Evolutionary conservation across 2,329 filamentous ascomycete species (phyloP), one percentile per base, ranked within the genome.

Genomic region (Fusarium temperatum): DNA sequence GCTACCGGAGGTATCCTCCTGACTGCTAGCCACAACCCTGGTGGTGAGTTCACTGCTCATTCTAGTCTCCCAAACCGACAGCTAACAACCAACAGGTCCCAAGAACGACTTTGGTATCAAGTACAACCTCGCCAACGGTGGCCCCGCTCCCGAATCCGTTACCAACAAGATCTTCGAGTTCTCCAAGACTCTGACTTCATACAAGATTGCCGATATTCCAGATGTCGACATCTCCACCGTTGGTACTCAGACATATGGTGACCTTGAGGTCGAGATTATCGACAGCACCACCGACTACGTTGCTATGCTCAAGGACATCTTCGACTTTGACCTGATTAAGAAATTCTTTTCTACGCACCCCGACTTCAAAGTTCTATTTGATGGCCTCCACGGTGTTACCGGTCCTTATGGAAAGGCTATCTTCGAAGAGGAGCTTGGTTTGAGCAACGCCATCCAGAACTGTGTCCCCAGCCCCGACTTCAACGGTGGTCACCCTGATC

Each of bases 91-190:
- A 7, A 48, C 78, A 97, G 94, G 95, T 58, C 96, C 96, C 72
- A 93, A 90, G 78, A 93, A 96, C 82, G 96, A 99, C 85, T 99
- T 99, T 80, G 96, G 96, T 78, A 99, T 99, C 91, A 99, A 99
- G 88, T 99, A 99, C 90, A 99, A 99, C 89, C 89, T 99, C 68
- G 88, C 94, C 83, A 98, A 99, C 81, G 96, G 96, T 79, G 96
- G 95, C 64, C 96, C 96, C 48, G 96, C 96, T 64, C 96, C 96
- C 67, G 96, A 99, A 85, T 92, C 93, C 62, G 94, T 99, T 76
- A 99, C 96, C 77, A 97, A 99, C 91, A 98, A 97, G 87, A 98
- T 99, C 83, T 98, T 90, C 86, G 94, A 96, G 79, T 91, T 92
- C 70, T 96, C 96, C 78, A 98, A 98, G 89, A 91, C 89, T 73